Percentiles rank a stretch among this genome's conserved stretches.
These are phyloP conservation scores for Arthrobotrys sinensis DNA, from an alignment of 2,329 filamentous ascomycete genomes.

Conservation along the genomic window DNA sequence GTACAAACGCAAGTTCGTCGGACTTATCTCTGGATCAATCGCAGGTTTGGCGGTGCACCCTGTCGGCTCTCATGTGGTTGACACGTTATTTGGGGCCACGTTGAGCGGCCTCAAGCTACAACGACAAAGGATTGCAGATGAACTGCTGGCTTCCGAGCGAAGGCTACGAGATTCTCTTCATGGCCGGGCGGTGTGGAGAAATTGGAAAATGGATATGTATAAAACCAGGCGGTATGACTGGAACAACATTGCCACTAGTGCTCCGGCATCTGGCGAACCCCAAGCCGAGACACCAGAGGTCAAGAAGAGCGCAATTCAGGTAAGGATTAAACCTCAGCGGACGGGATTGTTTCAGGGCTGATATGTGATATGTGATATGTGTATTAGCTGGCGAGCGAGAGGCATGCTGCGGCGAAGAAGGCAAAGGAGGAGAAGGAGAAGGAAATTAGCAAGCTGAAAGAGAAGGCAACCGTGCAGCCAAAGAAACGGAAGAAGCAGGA, in stretches of 20 bases:
- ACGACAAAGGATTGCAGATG: constrained; percentile 77
- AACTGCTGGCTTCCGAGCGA: constrained; percentile 75
- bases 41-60: constrained; percentile 75
- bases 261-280: constrained; percentile 63
- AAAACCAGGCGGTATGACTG: constrained; percentile 76
- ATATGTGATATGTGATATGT: neutral
- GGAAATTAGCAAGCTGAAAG: constrained; percentile 1
- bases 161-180: constrained; percentile 76
- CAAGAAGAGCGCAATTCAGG: constrained; percentile 49
- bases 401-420: constrained; percentile 40
- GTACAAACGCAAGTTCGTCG: constrained; percentile 76
- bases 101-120: constrained; percentile 75
- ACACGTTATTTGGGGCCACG: constrained; percentile 77
- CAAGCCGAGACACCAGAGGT: neutral
- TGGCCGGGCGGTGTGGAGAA: constrained; percentile 79
- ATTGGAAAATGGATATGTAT: constrained; percentile 82
- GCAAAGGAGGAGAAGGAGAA: constrained; percentile 38
- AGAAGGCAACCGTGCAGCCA: neutral
- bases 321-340: constrained; percentile 65
- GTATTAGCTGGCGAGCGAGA: constrained; percentile 46
- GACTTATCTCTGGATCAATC: constrained; percentile 76
- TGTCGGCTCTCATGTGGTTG: constrained; percentile 78
- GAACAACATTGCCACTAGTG: constrained; percentile 72
- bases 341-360: constrained; percentile 64
- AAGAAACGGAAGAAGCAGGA: constrained; percentile 37